Conservation (phyloP, 1,284 basidiomycete species). For the Trametes hirsuta region DNA sequence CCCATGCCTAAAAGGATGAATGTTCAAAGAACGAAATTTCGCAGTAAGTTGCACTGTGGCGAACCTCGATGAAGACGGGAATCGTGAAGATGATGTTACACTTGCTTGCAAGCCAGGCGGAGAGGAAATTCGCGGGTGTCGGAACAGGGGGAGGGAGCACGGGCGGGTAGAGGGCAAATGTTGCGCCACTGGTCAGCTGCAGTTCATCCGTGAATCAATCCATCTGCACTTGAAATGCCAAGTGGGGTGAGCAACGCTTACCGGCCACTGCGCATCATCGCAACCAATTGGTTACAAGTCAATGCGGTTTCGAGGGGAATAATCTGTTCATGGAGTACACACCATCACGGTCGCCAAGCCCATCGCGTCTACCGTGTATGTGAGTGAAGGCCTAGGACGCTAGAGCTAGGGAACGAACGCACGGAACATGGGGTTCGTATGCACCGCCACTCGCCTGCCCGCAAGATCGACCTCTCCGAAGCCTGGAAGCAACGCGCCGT, state of each 20-base stretch:
- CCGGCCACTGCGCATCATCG: slow-evolving; percentile 13
- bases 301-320: too few species aligned
- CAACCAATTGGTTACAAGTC: too few species aligned
- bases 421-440: slow-evolving; percentile 28
- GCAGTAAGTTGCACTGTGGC: background rate
- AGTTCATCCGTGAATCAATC: background rate
- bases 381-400: background rate
- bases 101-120: slow-evolving; percentile 19
- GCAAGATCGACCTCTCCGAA: slow-evolving; percentile 24
- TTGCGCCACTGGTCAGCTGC: slow-evolving; percentile 31
- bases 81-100: slow-evolving; percentile 30
- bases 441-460: slow-evolving; percentile 20
- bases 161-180: slow-evolving; percentile 31
- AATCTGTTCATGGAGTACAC: background rate
- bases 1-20: slow-evolving; percentile 18
- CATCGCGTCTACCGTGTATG: slow-evolving; percentile 23
- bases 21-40: too few species aligned
- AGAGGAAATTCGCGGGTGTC: slow-evolving; percentile 31
- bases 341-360: slow-evolving; percentile 18
- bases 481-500: slow-evolving; percentile 14
- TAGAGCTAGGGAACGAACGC: background rate
- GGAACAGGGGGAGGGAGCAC: slow-evolving; percentile 26
- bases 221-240: too few species aligned
- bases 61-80: slow-evolving; percentile 36
- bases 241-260: slow-evolving; percentile 3